Evolutionary conservation across 2,329 filamentous ascomycete genomes (phyloP).

Genomic region (Pseudogymnoascus verrucosus): DNA sequence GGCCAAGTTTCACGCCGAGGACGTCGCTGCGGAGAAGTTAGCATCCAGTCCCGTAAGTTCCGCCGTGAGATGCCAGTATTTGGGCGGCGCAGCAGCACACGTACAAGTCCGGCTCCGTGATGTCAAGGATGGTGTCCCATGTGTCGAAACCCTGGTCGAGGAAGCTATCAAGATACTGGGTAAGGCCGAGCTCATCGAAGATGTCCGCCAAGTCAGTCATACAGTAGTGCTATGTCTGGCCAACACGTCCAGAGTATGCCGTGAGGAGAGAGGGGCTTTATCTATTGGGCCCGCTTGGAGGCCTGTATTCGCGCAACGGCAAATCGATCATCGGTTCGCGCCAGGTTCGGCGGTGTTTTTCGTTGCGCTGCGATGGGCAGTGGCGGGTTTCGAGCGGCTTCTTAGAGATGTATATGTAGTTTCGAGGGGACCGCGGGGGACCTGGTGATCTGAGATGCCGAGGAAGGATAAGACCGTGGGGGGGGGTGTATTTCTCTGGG

Average conservation of each 20-base stretch:
- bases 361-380: background rate
- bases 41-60: conserved; percentile 6
- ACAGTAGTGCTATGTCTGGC: conserved; percentile 27
- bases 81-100: conserved; percentile 1
- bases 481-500: background rate
- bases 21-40: conserved; percentile 46
- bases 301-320: background rate
- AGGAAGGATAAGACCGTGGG: conserved; percentile 13
- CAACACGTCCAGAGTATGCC: conserved; percentile 22
- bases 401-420: background rate
- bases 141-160: conserved; percentile 75
- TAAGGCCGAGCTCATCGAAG: conserved; percentile 68
- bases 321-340: background rate
- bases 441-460: conserved; percentile 13
- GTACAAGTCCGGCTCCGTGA: conserved; percentile 75
- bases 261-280: background rate
- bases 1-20: conserved; percentile 70
- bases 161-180: conserved; percentile 67
- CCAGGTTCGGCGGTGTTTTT: background rate
- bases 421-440: background rate
- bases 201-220: conserved; percentile 51
- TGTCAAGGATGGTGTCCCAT: conserved; percentile 76
- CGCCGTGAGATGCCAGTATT: background rate
- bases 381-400: background rate
- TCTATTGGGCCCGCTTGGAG: background rate